phyloP scores from a whole-genome alignment of 208 protist genomes.

The Borovskyia barvae region DNA sequence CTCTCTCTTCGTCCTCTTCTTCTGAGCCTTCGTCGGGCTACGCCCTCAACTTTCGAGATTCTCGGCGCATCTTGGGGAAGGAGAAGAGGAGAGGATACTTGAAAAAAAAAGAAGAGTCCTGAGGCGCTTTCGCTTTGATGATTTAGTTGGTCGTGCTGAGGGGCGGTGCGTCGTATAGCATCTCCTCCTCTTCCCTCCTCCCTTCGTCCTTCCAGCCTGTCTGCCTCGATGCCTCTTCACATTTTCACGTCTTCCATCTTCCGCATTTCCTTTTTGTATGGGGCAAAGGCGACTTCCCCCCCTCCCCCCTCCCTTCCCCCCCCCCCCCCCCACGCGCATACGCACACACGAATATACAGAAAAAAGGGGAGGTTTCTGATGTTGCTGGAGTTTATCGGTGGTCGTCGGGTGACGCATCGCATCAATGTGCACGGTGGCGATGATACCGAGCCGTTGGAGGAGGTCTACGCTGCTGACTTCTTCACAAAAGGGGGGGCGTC shows the following conservation, averaged over 20 bases:
- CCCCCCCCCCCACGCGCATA: neutral
- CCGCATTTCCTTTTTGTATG: neutral
- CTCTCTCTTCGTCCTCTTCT: no score
- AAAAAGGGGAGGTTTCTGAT: constrained; percentile 6
- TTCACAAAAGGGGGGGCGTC: no score
- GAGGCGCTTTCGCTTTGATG: no score
- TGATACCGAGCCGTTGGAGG: constrained; percentile 8
- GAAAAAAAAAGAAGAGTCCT: no score
- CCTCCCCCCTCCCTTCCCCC: neutral
- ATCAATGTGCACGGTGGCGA: constrained; percentile 28
- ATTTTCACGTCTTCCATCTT: neutral
- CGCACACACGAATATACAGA: constrained; percentile 6
- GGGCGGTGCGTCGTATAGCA: no score
- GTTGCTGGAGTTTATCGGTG: constrained; percentile 34
- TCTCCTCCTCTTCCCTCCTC: neutral
- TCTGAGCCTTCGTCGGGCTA: no score
- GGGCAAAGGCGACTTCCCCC: neutral
- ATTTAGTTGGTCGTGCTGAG: no score
- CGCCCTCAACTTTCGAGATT: no score
- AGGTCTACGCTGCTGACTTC: constrained; percentile 25
- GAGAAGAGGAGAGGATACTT: no score
- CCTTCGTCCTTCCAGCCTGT: no score
- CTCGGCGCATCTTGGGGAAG: no score
- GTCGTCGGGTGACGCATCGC: constrained; percentile 22
- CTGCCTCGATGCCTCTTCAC: neutral